Base-by-base conservation (phyloP, 495 filamentous ascomycete genomes). In the Schizothecium vesticola region DNA sequence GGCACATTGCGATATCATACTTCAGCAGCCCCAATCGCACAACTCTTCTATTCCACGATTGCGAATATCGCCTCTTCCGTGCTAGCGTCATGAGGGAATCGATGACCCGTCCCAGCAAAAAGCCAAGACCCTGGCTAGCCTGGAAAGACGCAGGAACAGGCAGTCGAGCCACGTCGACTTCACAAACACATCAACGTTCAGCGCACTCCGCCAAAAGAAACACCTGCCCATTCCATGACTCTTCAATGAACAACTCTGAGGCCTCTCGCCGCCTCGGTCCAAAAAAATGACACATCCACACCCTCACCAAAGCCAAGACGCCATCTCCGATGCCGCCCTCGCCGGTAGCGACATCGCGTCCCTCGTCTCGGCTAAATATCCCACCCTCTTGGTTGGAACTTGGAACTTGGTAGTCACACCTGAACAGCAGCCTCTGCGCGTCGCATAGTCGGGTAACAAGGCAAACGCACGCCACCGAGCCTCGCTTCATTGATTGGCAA, bases 321-420 rank as follows among this genome's bases (percentile, higher is more conserved):
- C 19, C 43, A 33, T 13, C 43, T 51, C 43, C 33, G 33, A 43
- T 43, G 33, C 33, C 43, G 43, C 43, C 43, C 19, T n/a, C 43
- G 5, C 43, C 19, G 43, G 43, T 51, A 51, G 43, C 43, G 43
- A 51, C 43, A 51, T 51, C 43, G 19, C 43, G 16, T n/a, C 43
- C 13, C 19, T 51, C 43, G 43, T n/a, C 43, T 51, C 43, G 43
- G 67, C 67, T 69, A n/a, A 69, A 69, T 64, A 43, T 12, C 22
- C 13, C 3, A 21, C 11, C 61, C 43, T 29, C 9, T 51, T 51
- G 43, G 43, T 51, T 8, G 31, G n/a, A n/a, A n/a, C n/a, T n/a
- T n/a, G n/a, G n/a, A n/a, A n/a, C n/a, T n/a, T n/a, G n/a, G n/a
- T 12, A 12, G 7, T 51, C 43, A 51, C 33, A 16, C 33, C 43